These are phyloP conservation scores for Paraconiothyrium sp. DNA, from an alignment of 2,329 filamentous ascomycete species.

Conservation along the genomic window DNA sequence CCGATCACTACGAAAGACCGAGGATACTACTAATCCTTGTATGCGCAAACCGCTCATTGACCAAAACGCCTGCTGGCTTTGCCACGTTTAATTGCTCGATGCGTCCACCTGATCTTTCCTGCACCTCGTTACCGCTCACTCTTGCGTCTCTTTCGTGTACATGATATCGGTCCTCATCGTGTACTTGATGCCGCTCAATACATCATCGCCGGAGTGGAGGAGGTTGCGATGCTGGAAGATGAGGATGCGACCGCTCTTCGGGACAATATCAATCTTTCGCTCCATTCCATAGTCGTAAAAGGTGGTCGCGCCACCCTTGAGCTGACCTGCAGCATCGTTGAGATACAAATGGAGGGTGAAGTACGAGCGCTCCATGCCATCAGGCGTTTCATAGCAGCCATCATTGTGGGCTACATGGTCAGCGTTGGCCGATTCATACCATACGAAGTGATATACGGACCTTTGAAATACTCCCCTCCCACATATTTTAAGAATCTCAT, in stretches of 20 bases:
- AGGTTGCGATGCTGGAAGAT: constrained; percentile 63
- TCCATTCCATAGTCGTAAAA: constrained; percentile 51
- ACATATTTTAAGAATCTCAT: constrained; percentile 78
- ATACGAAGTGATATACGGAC: constrained; percentile 24
- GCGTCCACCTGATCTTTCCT: not conserved
- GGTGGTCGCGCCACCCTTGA: constrained; percentile 62
- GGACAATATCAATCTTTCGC: constrained; percentile 54
- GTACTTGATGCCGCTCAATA: constrained; percentile 60
- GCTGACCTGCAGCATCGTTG: constrained; percentile 50
- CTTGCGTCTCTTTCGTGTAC: constrained; percentile 44
- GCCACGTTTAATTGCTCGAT: not conserved
- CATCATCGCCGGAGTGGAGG: constrained; percentile 62
- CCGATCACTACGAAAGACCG: constrained; percentile 17
- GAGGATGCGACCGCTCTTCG: constrained; percentile 59
- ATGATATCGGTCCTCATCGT: constrained; percentile 65
- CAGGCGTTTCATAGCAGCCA: constrained; percentile 65
- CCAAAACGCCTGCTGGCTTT: not conserved
- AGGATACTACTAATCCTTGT: constrained; percentile 54
- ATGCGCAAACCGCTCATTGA: not conserved
- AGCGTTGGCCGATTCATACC: not conserved
- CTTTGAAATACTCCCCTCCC: constrained; percentile 74
- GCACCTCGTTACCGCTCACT: not conserved
- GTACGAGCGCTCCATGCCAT: constrained; percentile 56
- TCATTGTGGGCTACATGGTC: constrained; percentile 69
- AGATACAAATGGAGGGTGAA: constrained; percentile 66